Base-by-base conservation (phyloP, 2,329 filamentous ascomycete genomes). In the Neofusicoccum umdonicola region DNA sequence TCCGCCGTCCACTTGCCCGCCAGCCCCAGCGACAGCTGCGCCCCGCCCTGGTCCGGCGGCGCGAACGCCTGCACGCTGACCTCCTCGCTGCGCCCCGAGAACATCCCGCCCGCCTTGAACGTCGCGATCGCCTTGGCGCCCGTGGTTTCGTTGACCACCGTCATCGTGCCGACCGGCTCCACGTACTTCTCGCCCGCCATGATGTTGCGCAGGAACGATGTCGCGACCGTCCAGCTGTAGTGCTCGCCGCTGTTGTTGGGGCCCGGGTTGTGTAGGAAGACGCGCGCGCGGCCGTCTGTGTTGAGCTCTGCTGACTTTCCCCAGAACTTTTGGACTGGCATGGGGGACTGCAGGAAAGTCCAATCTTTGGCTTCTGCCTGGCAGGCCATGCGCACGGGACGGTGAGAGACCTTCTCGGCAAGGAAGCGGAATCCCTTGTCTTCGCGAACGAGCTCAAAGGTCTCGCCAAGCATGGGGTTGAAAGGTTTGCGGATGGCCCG, bases 181-280 rank as follows among this genome's bases (percentile, higher is more conserved):
- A 98, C 88, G 74, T 99, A 99, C 78, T 98, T 99, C 78, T 99
- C 95, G 44, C 95, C 95, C 71, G 96, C 94, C 63, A 99, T 96
- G 61, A 99, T 92, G 75, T 99, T 99, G 54, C 95, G 88, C 63
- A 99, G 80, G 79, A 97, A 98, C 69, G 91, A 92, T 4, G 92
- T 97, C 1, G 94, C 92, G 17, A 92, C 84, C 51, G 86, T 90
- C 92, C 93, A 99, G 70, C 89, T 93, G 80, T 94, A 99, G 66
- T 88, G 85, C 74, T 98, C 94, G 63, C 92, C 90, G 1, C 82
- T 85, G 44, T 34, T 41, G 35, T 42, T 44, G 3, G 62, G 51
- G 41, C 27, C 44, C 3, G 51, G 42, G 2, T 68, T 64, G 73
- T 95, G 88, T 34, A 99, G 81, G 44, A 88, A 87, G 44, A 97